A percentile compares a stretch with the other conserved stretches of the same genome.
Conservation (phyloP, 73 alveolate species). For the Paraurostyla sp. region DNA sequence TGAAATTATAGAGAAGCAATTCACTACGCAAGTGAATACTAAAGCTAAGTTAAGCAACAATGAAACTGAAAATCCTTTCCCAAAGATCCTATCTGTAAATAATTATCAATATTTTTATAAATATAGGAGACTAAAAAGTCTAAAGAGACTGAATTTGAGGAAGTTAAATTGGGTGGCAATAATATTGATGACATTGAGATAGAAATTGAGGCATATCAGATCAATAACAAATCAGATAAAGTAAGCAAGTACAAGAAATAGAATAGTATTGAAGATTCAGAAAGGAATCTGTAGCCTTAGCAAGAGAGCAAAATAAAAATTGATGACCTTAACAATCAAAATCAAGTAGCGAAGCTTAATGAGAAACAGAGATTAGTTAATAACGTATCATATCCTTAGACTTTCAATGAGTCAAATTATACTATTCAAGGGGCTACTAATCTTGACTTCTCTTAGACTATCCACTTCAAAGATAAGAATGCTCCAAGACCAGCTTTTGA, state of each 20-base stretch:
- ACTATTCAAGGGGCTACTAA: background rate
- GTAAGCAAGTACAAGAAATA: background rate
- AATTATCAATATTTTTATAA: background rate
- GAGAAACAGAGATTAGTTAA: too few species aligned
- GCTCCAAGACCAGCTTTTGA: constrained; percentile 32
- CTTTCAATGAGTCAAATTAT: background rate
- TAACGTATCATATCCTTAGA: too few species aligned
- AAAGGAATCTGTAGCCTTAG: too few species aligned
- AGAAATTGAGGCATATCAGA: background rate
- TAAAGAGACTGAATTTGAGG: background rate
- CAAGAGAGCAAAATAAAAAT: too few species aligned
- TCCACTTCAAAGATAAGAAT: background rate
- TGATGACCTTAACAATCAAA: too few species aligned
- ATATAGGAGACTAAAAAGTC: background rate
- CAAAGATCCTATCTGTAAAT: background rate
- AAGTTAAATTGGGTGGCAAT: background rate
- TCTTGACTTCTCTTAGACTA: background rate
- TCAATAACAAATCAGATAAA: background rate
- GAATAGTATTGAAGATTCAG: too few species aligned
- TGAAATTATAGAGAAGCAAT: too few species aligned
- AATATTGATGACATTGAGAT: background rate
- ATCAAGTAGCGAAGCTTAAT: too few species aligned
- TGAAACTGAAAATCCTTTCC: constrained; percentile 28
- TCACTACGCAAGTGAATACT: too few species aligned
- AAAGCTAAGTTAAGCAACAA: too few species aligned